These are phyloP conservation scores for Ilyonectria robusta DNA, from an alignment of 2,329 filamentous ascomycete species.

Conservation along the genomic window DNA sequence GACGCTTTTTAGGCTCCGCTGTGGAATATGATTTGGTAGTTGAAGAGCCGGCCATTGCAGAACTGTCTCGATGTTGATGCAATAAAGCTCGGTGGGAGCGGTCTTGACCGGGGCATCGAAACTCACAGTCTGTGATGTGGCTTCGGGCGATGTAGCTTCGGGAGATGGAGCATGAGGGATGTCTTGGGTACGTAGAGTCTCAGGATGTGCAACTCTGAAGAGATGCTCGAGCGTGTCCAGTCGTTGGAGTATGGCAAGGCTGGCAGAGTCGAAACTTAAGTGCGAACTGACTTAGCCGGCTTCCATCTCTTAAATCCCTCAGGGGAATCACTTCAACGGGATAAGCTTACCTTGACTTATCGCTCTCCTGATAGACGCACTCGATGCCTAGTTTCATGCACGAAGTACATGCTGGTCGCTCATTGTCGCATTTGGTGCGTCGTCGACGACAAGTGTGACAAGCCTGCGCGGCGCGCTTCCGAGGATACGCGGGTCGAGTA, in stretches of 20 bases:
- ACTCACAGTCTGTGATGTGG: not conserved
- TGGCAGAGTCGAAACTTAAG: conserved; percentile 20
- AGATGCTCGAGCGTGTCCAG: conserved; percentile 12
- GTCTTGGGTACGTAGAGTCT: not conserved
- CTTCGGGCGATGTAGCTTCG: not conserved
- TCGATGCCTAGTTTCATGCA: conserved; percentile 1
- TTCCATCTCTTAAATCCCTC: too few species aligned
- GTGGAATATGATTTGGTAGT: not conserved
- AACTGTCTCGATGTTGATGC: conserved; percentile 7
- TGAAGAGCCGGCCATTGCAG: conserved; percentile 10
- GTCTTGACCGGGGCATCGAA: not conserved
- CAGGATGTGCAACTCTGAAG: not conserved
- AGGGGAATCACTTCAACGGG: not conserved
- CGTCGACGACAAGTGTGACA: conserved; percentile 11
- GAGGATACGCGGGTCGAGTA: conserved; percentile 18
- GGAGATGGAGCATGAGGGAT: not conserved
- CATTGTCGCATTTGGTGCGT: conserved; percentile 21
- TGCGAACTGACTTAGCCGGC: not conserved
- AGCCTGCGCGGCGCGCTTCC: conserved; percentile 16
- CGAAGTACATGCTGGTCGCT: conserved; percentile 10
- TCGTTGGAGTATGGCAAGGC: conserved; percentile 10
- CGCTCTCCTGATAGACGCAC: conserved; percentile 16
- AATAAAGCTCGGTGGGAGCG: not conserved
- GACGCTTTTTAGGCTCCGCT: not conserved
- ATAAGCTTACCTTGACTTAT: conserved; percentile 11